These are phyloP conservation scores for Astrephomene gubernaculifera DNA, from an alignment of 139 green algal species.

Conservation along the genomic window DNA sequence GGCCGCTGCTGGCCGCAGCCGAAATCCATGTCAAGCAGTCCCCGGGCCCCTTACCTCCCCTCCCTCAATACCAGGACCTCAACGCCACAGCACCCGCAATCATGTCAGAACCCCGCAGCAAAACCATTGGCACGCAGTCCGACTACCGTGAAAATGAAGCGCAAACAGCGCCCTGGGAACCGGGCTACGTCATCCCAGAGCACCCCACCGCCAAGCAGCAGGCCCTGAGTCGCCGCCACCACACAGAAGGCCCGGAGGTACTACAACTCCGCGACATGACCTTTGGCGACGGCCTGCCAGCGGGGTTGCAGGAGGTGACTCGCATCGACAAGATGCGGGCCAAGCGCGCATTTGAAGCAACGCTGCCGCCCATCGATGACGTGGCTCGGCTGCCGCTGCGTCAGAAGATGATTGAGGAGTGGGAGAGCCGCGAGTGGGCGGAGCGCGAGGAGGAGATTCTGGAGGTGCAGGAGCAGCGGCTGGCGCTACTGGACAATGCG, in stretches of 20 bases:
- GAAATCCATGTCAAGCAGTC: conserved; percentile 55
- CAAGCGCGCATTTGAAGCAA: conserved; percentile 85
- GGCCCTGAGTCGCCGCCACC: conserved; percentile 56
- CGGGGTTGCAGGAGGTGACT: conserved; percentile 62
- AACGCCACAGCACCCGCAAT: conserved; percentile 5
- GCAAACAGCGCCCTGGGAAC: conserved; percentile 80
- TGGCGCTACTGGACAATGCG: conserved; percentile 68
- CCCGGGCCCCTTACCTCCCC: neutral
- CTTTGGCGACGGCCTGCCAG: conserved; percentile 74
- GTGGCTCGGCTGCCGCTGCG: conserved; percentile 70
- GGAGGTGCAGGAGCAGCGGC: conserved; percentile 74
- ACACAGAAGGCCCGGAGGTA: conserved; percentile 77
- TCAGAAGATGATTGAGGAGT: conserved; percentile 83
- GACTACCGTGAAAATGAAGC: conserved; percentile 83
- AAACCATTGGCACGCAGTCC: conserved; percentile 80
- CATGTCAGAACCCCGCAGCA: conserved; percentile 21
- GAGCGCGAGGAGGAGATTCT: conserved; percentile 81
- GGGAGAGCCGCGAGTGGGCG: conserved; percentile 81
- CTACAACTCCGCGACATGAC: conserved; percentile 74
- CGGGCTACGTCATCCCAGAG: conserved; percentile 65
- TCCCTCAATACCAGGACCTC: conserved; percentile 23
- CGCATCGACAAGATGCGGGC: conserved; percentile 78
- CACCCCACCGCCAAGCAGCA: conserved; percentile 69
- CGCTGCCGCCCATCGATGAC: conserved; percentile 77
- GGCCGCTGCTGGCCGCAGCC: conserved; percentile 51